These are phyloP conservation scores for Toxicodendron radicans DNA, from an alignment of 345 rosid species.

Conservation along the genomic window DNA sequence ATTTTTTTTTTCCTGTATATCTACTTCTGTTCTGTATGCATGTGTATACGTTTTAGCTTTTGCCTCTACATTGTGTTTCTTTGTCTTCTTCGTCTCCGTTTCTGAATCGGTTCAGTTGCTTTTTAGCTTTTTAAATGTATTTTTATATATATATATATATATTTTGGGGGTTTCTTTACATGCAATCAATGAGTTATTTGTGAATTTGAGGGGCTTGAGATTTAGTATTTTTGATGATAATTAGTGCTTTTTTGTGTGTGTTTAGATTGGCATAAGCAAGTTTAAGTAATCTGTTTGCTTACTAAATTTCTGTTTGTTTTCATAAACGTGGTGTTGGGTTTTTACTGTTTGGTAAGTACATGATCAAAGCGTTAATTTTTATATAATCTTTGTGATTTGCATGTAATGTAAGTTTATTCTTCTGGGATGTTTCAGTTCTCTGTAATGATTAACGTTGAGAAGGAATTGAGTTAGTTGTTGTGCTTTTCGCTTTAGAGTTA, in stretches of 20 bases:
- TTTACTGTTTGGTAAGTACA: slow-evolving; percentile 13
- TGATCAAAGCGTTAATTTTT: not conserved
- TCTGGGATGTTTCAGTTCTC: not conserved
- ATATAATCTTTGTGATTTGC: slow-evolving; percentile 16
- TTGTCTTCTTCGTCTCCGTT: not conserved
- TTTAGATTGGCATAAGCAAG: not conserved
- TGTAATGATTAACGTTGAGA: not conserved
- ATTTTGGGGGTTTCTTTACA: slow-evolving; percentile 12
- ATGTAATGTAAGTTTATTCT: slow-evolving; percentile 12
- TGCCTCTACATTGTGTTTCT: not conserved
- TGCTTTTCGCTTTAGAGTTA: not conserved
- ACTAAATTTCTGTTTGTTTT: not conserved
- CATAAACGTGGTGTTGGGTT: not conserved
- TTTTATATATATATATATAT: too few species aligned
- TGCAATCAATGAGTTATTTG: slow-evolving; percentile 20
- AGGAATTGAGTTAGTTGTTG: slow-evolving; percentile 9
- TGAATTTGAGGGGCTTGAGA: not conserved
- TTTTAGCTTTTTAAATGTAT: not conserved
- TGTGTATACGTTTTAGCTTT: not conserved
- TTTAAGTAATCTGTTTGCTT: not conserved
- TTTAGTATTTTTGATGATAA: not conserved
- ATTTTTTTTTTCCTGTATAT: not conserved
- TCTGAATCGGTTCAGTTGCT: slow-evolving; percentile 18
- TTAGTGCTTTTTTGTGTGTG: not conserved
- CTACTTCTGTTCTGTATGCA: not conserved